Evolutionary conservation across 2,329 filamentous ascomycete species (phyloP).

Genomic region (Beauveria varroae): DNA sequence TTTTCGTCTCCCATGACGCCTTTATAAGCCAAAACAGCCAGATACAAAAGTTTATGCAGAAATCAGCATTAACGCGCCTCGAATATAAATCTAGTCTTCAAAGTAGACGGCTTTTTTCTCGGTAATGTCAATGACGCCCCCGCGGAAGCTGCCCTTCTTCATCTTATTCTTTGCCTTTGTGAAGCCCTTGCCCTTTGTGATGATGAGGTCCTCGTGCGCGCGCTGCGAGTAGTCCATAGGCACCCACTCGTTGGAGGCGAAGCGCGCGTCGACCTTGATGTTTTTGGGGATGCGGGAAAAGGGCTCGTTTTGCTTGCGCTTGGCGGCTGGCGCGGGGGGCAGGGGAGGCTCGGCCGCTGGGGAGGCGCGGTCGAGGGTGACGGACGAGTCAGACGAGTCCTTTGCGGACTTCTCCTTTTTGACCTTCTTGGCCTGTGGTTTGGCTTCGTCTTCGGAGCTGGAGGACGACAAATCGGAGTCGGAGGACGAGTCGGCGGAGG

Average conservation of each 20-base stretch:
- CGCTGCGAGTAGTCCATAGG: constrained; percentile 82
- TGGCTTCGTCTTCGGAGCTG: constrained; percentile 18
- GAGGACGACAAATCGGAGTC: constrained; percentile 22
- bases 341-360: constrained; percentile 40
- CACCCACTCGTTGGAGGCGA: constrained; percentile 73
- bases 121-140: constrained; percentile 76
- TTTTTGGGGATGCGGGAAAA: constrained; percentile 72
- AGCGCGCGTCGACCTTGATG: constrained; percentile 58
- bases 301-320: constrained; percentile 52
- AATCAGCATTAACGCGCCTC: not conserved
- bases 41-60: too few relatives aligned
- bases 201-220: constrained; percentile 79
- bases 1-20: not conserved
- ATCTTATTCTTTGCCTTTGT: constrained; percentile 99
- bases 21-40: not conserved
- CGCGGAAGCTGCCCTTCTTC: constrained; percentile 83
- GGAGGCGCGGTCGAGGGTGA: constrained; percentile 39
- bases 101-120: constrained; percentile 89
- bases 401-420: constrained; percentile 18
- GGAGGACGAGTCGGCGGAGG: not conserved
- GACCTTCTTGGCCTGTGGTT: constrained; percentile 14
- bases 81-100: constrained; percentile 35
- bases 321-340: constrained; percentile 42
- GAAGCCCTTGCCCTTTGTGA: constrained; percentile 93
- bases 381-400: constrained; percentile 36